Conservation (phyloP, 1,139 yeast genomes). For the Tardiomyces depauwii region DNA sequence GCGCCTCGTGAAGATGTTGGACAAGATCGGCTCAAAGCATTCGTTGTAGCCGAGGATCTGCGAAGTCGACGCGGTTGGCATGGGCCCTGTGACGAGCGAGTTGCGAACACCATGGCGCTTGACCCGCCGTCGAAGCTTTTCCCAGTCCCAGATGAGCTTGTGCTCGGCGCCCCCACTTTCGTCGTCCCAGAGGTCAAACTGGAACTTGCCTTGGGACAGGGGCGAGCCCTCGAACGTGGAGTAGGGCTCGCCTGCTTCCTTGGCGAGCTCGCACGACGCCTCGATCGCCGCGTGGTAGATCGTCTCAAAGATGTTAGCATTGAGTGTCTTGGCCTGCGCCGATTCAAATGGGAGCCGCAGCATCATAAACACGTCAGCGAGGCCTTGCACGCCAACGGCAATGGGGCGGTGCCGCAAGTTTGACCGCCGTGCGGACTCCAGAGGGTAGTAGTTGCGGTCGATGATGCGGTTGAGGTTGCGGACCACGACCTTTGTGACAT, state of each 20-base stretch:
- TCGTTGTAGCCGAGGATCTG: conserved; percentile 72
- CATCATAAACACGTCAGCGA: conserved; percentile 59
- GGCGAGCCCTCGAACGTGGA: conserved; percentile 57
- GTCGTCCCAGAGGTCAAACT: conserved; percentile 59
- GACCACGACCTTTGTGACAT: conserved; percentile 49
- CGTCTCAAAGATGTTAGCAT: conserved; percentile 68
- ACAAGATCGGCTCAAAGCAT: conserved; percentile 72
- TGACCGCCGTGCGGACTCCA: conserved; percentile 47
- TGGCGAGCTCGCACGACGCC: conserved; percentile 55
- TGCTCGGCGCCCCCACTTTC: conserved; percentile 35
- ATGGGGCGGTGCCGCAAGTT: conserved; percentile 61
- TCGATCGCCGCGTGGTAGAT: conserved; percentile 73
- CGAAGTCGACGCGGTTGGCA: conserved; percentile 87
- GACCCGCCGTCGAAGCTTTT: conserved; percentile 39
- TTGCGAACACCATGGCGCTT: conserved; percentile 51
- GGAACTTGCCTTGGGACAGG: conserved; percentile 54
- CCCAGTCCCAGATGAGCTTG: conserved; percentile 52
- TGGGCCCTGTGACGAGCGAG: conserved; percentile 66
- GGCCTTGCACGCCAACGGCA: conserved; percentile 73
- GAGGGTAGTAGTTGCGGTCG: conserved; percentile 59
- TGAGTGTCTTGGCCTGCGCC: conserved; percentile 44
- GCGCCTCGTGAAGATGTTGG: conserved; percentile 67
- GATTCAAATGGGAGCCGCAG: conserved; percentile 62
- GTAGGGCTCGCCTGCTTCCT: conserved; percentile 41
- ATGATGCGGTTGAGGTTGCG: conserved; percentile 56